A percentile compares a stretch with the other conserved stretches of the same genome.
Evolutionary conservation across 768 basidiomycete genomes (phyloP).

Genomic region (Lactarius tabidus): DNA sequence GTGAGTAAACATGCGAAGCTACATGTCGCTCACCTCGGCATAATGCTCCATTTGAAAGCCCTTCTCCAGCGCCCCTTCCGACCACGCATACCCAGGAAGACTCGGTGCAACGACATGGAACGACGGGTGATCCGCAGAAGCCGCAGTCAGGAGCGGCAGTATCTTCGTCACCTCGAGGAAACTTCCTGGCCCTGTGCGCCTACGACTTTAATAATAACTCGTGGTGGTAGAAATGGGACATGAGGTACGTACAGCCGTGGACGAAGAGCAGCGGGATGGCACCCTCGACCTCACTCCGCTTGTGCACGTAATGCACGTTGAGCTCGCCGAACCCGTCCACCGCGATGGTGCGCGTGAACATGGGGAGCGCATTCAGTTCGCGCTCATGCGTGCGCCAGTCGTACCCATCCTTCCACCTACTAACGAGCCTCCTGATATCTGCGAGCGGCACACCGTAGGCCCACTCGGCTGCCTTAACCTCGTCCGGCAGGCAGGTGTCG

Average conservation of each 20-base stretch:
- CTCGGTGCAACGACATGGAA: conserved; percentile 54
- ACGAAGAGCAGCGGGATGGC: conserved; percentile 55
- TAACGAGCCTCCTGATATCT: conserved; percentile 24
- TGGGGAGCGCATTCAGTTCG: no score
- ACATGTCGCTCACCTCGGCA: conserved; percentile 38
- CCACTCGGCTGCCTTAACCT: conserved; percentile 47
- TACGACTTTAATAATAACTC: no score
- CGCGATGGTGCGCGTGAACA: no score
- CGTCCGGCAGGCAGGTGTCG: conserved; percentile 48
- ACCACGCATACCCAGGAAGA: conserved; percentile 53
- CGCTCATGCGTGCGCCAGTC: no score
- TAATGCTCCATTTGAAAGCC: conserved; percentile 45
- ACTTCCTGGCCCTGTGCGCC: conserved; percentile 47
- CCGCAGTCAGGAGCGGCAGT: conserved; percentile 41
- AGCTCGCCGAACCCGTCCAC: no score
- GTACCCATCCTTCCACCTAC: no score
- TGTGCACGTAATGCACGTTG: not conserved
- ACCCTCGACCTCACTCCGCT: conserved; percentile 34
- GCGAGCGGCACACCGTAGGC: conserved; percentile 41
- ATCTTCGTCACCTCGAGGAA: conserved; percentile 50
- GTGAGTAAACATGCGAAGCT: not conserved
- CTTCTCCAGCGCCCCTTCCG: conserved; percentile 44
- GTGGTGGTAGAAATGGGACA: no score
- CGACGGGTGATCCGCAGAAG: conserved; percentile 40
- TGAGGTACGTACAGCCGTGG: conserved; percentile 45